A percentile compares a stretch with the other conserved stretches of the same genome.
These are phyloP conservation scores for Erodium moschatum DNA, from an alignment of 441 rosid genomes.

Conservation along the genomic window DNA sequence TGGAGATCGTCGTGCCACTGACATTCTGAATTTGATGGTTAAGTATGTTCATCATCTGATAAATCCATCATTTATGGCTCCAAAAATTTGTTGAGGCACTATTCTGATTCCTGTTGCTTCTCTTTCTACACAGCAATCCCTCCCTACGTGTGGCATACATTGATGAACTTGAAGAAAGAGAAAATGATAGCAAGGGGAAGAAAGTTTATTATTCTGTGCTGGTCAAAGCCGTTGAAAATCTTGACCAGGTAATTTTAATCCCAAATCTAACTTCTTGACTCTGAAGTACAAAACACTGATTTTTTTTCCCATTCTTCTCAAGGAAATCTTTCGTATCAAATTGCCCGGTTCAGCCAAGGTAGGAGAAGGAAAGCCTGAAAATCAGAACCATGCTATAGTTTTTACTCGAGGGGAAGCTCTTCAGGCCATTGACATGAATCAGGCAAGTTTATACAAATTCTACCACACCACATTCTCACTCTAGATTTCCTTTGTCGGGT, in stretches of 20 bases:
- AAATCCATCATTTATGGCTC: not conserved
- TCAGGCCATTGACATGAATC: slow-evolving; percentile 94
- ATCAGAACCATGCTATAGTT: slow-evolving; percentile 82
- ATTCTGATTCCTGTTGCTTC: slow-evolving; percentile 21
- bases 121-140: slow-evolving; percentile 52
- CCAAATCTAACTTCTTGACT: slow-evolving; percentile 3
- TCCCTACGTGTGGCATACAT: slow-evolving; percentile 91
- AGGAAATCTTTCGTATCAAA: slow-evolving; percentile 90
- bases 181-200: slow-evolving; percentile 47
- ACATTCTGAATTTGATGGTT: slow-evolving; percentile 92
- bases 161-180: slow-evolving; percentile 92
- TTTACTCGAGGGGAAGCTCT: slow-evolving; percentile 35
- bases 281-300: not conserved
- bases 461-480: not conserved
- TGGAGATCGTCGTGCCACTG: slow-evolving; percentile 94
- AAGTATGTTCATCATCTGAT: slow-evolving; percentile 50
- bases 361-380: slow-evolving; percentile 95
- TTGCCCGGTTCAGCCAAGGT: slow-evolving; percentile 75
- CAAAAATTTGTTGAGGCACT: not conserved
- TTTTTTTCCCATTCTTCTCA: slow-evolving; percentile 13
- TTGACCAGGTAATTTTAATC: slow-evolving; percentile 63
- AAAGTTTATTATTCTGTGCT: slow-evolving; percentile 85
- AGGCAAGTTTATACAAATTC: slow-evolving; percentile 35
- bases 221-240: slow-evolving; percentile 81
- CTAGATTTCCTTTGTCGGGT: not conserved